Evolutionary conservation across 306 rosid species (phyloP).

Genomic region (Begonia fuchsioides): DNA sequence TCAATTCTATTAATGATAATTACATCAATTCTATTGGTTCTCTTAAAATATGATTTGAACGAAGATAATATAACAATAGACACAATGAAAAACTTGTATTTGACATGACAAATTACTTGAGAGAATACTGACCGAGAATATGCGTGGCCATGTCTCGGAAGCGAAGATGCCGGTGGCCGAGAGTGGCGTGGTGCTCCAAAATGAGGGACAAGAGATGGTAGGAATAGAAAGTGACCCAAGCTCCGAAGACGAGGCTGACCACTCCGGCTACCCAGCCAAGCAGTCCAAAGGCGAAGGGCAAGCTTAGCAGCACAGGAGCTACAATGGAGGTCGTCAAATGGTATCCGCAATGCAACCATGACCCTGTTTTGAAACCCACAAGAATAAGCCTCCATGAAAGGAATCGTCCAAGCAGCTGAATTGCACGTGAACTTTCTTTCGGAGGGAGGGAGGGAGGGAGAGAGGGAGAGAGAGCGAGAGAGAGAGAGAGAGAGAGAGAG

Average conservation of each 20-base stretch:
- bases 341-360: constrained; percentile 81
- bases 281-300: constrained; percentile 43
- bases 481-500: too few relatives aligned
- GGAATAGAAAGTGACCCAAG: constrained; percentile 50
- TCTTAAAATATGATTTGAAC: too few relatives aligned
- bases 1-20: too few relatives aligned
- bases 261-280: constrained; percentile 78
- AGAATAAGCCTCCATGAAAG: not conserved
- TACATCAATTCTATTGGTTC: too few relatives aligned
- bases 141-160: constrained; percentile 58
- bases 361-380: constrained; percentile 20
- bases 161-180: constrained; percentile 60
- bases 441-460: too few relatives aligned
- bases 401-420: too few relatives aligned
- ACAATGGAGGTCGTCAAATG: constrained; percentile 80
- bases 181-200: constrained; percentile 53
- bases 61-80: too few relatives aligned
- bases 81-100: too few relatives aligned
- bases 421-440: too few relatives aligned
- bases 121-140: constrained; percentile 28
- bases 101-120: too few relatives aligned
- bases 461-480: too few relatives aligned
- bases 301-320: constrained; percentile 47
- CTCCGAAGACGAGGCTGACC: constrained; percentile 34
- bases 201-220: constrained; percentile 60